A percentile compares a stretch with the other conserved stretches of the same genome.
Conservation (phyloP, 495 filamentous ascomycete species). For the Articulospora tetracladia region DNA sequence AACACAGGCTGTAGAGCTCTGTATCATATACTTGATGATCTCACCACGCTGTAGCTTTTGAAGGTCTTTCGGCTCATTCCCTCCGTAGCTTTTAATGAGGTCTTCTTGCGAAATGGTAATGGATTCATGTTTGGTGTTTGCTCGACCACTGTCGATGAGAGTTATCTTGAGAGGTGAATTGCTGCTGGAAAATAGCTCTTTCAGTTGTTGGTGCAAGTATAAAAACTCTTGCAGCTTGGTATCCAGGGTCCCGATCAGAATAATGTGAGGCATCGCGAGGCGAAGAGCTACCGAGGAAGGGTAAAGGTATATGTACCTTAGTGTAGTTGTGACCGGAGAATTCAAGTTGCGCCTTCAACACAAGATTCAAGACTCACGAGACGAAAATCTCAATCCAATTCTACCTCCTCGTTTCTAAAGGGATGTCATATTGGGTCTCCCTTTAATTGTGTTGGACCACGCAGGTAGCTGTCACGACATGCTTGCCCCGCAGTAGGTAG, state of each 20-base stretch:
- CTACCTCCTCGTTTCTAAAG: no score
- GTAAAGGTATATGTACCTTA: no score
- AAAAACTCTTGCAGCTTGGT: slow-evolving; percentile 61
- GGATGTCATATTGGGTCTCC: no score
- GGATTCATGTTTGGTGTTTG: slow-evolving; percentile 31
- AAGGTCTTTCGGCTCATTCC: background rate
- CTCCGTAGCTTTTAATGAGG: slow-evolving; percentile 25
- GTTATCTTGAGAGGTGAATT: slow-evolving; percentile 31
- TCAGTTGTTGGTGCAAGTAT: slow-evolving; percentile 47
- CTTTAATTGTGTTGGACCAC: no score
- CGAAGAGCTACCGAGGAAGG: no score
- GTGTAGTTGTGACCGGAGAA: no score
- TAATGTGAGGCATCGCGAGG: slow-evolving; percentile 37
- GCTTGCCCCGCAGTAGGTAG: no score
- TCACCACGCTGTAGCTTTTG: slow-evolving; percentile 38
- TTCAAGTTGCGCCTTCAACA: no score
- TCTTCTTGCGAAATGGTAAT: slow-evolving; percentile 44
- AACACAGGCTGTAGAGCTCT: slow-evolving; percentile 34
- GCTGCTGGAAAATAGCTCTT: slow-evolving; percentile 7
- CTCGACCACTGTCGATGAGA: slow-evolving; percentile 55
- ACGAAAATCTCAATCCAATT: no score
- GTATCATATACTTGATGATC: slow-evolving; percentile 47
- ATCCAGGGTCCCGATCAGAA: slow-evolving; percentile 64
- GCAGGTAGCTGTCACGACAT: no score
- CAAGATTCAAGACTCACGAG: no score